Evolutionary conservation across 257 asterid species (phyloP).

Genomic region (Scutellaria minor): DNA sequence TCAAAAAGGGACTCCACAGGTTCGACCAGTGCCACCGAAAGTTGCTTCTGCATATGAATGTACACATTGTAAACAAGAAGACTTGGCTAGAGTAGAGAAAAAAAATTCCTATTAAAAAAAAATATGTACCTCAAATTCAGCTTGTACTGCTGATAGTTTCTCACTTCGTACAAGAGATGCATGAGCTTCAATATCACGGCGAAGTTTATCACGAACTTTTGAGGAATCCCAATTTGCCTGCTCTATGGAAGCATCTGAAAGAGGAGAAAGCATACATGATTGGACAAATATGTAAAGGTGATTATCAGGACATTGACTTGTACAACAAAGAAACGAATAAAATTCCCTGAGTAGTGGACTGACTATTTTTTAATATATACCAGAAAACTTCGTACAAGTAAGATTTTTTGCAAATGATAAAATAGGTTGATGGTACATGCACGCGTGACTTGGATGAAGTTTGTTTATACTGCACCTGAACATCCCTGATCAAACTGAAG

Average conservation of each 20-base stretch:
- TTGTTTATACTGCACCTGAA: slow-evolving; percentile 49
- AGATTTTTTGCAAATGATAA: background rate
- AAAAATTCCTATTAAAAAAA: background rate
- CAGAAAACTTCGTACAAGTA: background rate
- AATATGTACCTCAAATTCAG: slow-evolving; percentile 51
- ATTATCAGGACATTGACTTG: background rate
- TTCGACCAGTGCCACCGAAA: slow-evolving; percentile 44
- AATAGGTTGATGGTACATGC: slow-evolving; percentile 3
- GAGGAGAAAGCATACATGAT: slow-evolving; percentile 18
- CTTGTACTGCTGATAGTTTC: slow-evolving; percentile 51
- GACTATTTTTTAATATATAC: background rate
- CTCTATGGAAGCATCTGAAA: slow-evolving; percentile 60
- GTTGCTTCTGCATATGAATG: slow-evolving; percentile 50
- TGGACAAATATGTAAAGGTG: background rate
- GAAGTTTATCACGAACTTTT: slow-evolving; percentile 61
- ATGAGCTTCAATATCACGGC: slow-evolving; percentile 60
- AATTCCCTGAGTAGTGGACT: too few relatives aligned
- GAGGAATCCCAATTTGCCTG: slow-evolving; percentile 65
- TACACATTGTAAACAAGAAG: background rate
- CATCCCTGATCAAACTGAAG: slow-evolving; percentile 57
- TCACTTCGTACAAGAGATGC: slow-evolving; percentile 48
- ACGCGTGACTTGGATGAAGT: background rate
- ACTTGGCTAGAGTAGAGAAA: slow-evolving; percentile 3
- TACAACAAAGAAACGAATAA: background rate
- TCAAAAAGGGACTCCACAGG: slow-evolving; percentile 66